Base-by-base conservation (phyloP, 345 rosid genomes). In the Eucalyptus coolabah region DNA sequence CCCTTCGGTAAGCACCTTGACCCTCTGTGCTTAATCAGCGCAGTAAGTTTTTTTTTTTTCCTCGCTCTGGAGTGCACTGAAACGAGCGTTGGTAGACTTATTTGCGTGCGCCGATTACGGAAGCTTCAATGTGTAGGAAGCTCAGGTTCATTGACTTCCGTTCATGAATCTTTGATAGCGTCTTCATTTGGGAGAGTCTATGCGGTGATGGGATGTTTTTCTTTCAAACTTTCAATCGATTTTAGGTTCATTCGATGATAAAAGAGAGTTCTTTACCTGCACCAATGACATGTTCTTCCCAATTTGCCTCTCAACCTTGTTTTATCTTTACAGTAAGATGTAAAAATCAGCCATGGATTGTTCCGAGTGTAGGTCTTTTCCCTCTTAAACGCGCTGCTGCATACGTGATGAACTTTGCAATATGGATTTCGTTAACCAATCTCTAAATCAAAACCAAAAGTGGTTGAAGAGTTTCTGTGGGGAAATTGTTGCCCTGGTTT, bases 1-100 rank as follows among this genome's bases (percentile, higher is more conserved):
- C 96, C 98, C 87, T 94, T 95, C 37, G 96, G 98, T 97, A 94
- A 86, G 87, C 26, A 17, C 85, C 23, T 77, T 42, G 85, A 40
- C 12, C 47, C 16, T 77, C 24, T 2, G 47, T 40, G 30, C 42
- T 37, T 44, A 10, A 11, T 37, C 15, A 6, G 5, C 45, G 40
- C 82, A 19, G 82, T 6, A 13, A 19, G 44, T 69, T 8, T 54
- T 69, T 6, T 6, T 49, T 14, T 2, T 18, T 9, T 17, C 3
- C 26, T 17, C 5, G 45, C 82, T 72, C 28, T 37, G 8, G 2
- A 69, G 81, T 69, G 81, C 24, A 10, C 81, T 9, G 81, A 34
- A 17, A 69, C 26, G 81, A 69, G 81, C 44, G 23, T 34, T 69
- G 81, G 81, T 34, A 34, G 42, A 69, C 44, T 37, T 37, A 37